A percentile compares a stretch with the other conserved stretches of the same genome.
Evolutionary conservation across 768 basidiomycete genomes (phyloP).

Genomic region (Boletus subcaerulescens): DNA sequence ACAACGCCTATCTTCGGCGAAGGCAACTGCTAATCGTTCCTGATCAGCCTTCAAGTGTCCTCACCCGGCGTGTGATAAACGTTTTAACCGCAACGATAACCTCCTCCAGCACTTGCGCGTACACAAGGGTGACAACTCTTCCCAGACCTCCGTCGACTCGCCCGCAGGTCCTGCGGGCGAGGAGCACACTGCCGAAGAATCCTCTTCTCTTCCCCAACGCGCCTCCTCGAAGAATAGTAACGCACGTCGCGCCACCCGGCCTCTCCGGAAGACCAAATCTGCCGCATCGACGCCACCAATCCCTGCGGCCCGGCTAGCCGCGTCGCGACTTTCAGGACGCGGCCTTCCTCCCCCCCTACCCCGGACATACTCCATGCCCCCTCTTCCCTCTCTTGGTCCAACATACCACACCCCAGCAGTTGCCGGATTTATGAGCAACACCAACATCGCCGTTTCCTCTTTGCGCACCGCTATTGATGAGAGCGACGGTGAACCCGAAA

Average conservation of each 20-base stretch:
- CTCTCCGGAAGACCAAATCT: constrained; percentile 35
- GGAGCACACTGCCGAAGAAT: constrained; percentile 19
- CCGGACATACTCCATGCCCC: constrained; percentile 34
- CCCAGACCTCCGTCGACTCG: constrained; percentile 33
- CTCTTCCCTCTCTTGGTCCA: constrained; percentile 27
- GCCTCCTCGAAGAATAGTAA: constrained; percentile 19
- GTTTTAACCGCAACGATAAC: constrained; percentile 79
- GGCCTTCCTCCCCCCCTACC: constrained; percentile 29
- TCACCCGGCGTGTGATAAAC: constrained; percentile 62
- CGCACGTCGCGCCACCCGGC: constrained; percentile 29
- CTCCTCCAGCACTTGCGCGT: constrained; percentile 76
- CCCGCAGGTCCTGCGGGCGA: constrained; percentile 24
- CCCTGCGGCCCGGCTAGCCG: constrained; percentile 32
- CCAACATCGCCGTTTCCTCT: constrained; percentile 36
- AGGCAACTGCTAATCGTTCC: constrained; percentile 21
- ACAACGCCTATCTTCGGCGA: constrained; percentile 12
- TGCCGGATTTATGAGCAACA: constrained; percentile 34
- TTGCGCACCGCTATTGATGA: constrained; percentile 35
- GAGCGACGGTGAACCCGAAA: constrained; percentile 33
- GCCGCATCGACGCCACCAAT: constrained; percentile 36
- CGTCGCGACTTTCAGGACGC: constrained; percentile 32
- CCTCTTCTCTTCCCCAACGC: constrained; percentile 23
- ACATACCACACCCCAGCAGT: constrained; percentile 26
- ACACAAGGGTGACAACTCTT: constrained; percentile 46
- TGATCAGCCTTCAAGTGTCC: constrained; percentile 70